Evolutionary conservation across 2,329 filamentous ascomycete genomes (phyloP).

Genomic region (Sclerotinia nivalis): DNA sequence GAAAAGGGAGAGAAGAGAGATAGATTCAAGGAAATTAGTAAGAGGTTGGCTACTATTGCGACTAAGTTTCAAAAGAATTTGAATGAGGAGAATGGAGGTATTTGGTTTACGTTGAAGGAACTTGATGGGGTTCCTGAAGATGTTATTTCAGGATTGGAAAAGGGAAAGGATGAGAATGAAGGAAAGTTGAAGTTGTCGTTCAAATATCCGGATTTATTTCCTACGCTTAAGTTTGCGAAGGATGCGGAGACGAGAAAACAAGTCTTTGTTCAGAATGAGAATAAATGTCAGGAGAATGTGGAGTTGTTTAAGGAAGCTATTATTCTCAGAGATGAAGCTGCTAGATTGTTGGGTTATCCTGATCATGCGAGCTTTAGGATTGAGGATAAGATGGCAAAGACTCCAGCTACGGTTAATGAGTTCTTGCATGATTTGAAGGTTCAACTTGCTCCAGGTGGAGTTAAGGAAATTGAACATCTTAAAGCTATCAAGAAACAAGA

Average conservation of each 20-base stretch:
- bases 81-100: slow-evolving; percentile 78
- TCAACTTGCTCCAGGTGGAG: slow-evolving; percentile 67
- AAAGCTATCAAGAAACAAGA: slow-evolving; percentile 73
- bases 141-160: slow-evolving; percentile 65
- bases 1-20: slow-evolving; percentile 70
- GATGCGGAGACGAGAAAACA: slow-evolving; percentile 67
- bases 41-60: slow-evolving; percentile 70
- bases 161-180: slow-evolving; percentile 70
- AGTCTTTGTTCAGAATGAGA: slow-evolving; percentile 74
- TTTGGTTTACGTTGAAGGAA: slow-evolving; percentile 76
- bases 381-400: slow-evolving; percentile 86
- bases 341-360: slow-evolving; percentile 72
- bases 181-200: slow-evolving; percentile 75
- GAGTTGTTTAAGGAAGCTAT: slow-evolving; percentile 74
- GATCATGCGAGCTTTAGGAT: slow-evolving; percentile 76
- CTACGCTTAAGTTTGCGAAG: slow-evolving; percentile 73
- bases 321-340: slow-evolving; percentile 73
- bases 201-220: slow-evolving; percentile 82
- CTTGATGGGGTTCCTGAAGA: slow-evolving; percentile 74
- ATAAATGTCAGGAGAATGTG: slow-evolving; percentile 69
- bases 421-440: slow-evolving; percentile 71
- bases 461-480: slow-evolving; percentile 70
- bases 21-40: slow-evolving; percentile 85
- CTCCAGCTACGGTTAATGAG: slow-evolving; percentile 66
- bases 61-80: slow-evolving; percentile 79